These are phyloP conservation scores for Agaricus subrufescens DNA, from an alignment of 768 basidiomycete genomes.

Conservation along the genomic window DNA sequence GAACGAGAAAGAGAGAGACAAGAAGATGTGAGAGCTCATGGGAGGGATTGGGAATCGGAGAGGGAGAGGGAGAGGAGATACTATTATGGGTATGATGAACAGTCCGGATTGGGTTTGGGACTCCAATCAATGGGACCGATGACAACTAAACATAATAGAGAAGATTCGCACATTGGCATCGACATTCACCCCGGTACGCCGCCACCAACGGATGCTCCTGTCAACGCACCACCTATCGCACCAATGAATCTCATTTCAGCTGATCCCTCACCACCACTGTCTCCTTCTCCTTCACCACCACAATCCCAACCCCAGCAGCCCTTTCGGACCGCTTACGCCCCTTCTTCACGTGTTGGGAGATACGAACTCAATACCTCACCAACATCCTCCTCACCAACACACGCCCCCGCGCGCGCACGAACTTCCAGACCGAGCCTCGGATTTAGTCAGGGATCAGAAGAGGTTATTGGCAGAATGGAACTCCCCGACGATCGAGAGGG, in stretches of 20 bases:
- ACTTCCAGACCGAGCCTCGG: background rate
- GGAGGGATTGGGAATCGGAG: conserved; percentile 4
- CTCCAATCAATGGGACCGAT: background rate
- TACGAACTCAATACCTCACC: background rate
- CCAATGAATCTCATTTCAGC: background rate
- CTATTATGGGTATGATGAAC: conserved; percentile 1
- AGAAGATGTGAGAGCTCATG: background rate
- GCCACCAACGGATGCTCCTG: background rate
- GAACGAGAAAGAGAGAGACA: conserved; percentile 12
- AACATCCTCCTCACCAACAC: too few relatives aligned
- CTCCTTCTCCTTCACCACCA: background rate
- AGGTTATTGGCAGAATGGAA: conserved; percentile 56
- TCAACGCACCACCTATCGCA: background rate
- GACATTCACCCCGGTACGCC: background rate
- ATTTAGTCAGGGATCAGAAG: conserved; percentile 38
- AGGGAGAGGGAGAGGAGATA: conserved; percentile 3
- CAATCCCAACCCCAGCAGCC: background rate
- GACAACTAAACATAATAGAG: background rate
- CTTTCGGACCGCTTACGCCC: conserved; percentile 1
- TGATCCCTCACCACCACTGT: background rate
- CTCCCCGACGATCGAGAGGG: background rate
- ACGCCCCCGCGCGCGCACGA: background rate
- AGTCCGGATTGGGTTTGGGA: background rate
- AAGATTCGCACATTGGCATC: background rate
- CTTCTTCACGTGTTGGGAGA: background rate